Evolutionary conservation across 805 yeast genomes (phyloP).

Genomic region (Cyberlindnera saturnus): DNA sequence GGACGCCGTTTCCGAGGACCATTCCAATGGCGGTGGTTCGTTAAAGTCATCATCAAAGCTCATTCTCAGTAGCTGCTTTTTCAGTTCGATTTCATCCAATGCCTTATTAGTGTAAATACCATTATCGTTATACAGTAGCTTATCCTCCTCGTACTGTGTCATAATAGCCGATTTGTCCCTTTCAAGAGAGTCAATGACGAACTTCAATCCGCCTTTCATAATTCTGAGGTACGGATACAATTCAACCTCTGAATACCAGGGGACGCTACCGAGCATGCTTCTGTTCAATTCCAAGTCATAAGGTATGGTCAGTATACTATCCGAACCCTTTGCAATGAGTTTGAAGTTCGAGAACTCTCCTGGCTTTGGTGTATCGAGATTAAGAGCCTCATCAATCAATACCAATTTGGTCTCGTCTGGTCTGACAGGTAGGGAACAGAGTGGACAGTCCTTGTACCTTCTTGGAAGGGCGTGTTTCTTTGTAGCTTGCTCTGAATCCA

Average conservation of each 20-base stretch:
- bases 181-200: slow-evolving; percentile 47
- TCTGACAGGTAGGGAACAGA: slow-evolving; percentile 58
- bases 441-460: slow-evolving; percentile 70
- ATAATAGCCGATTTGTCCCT: slow-evolving; percentile 52
- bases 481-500: slow-evolving; percentile 43
- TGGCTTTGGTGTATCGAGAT: slow-evolving; percentile 51
- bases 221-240: slow-evolving; percentile 55
- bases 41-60: slow-evolving; percentile 23
- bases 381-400: slow-evolving; percentile 36
- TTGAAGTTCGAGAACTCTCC: slow-evolving; percentile 52
- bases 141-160: slow-evolving; percentile 50
- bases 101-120: slow-evolving; percentile 53
- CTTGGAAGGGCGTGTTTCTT: slow-evolving; percentile 31
- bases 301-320: slow-evolving; percentile 43
- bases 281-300: slow-evolving; percentile 37
- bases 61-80: slow-evolving; percentile 33
- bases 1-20: slow-evolving; percentile 10
- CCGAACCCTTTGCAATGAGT: slow-evolving; percentile 54
- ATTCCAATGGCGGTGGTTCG: slow-evolving; percentile 14
- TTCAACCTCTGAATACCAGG: slow-evolving; percentile 41
- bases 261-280: slow-evolving; percentile 40
- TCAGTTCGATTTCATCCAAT: slow-evolving; percentile 43
- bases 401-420: slow-evolving; percentile 64
- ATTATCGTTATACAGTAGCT: slow-evolving; percentile 52
- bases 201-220: slow-evolving; percentile 56